Conservation (phyloP, 2,329 filamentous ascomycete genomes). For the Epichloe gansuensis region DNA sequence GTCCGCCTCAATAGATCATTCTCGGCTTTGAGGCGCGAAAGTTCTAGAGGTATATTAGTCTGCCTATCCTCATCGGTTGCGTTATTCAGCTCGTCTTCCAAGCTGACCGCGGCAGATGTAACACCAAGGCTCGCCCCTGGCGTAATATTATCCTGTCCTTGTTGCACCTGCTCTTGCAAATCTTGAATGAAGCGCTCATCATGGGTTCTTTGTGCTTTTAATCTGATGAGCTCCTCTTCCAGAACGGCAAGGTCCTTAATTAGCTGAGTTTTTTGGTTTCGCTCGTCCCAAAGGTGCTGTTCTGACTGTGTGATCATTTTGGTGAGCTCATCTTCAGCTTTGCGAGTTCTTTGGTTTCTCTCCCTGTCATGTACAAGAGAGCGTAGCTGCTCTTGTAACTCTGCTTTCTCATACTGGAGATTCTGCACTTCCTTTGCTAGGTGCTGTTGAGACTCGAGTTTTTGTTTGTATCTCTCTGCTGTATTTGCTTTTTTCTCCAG, state of each 20-base stretch:
- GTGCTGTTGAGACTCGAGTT: constrained; percentile 43
- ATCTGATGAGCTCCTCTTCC: constrained; percentile 33
- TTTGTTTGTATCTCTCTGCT: constrained; percentile 49
- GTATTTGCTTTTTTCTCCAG: constrained; percentile 52
- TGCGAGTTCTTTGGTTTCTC: constrained; percentile 19
- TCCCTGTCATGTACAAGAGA: constrained; percentile 24
- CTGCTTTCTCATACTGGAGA: constrained; percentile 41
- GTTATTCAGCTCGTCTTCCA: constrained; percentile 48
- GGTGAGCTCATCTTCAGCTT: constrained; percentile 26
- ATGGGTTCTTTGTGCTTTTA: constrained; percentile 32
- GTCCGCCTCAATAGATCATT: constrained; percentile 45
- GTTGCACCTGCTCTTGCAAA: constrained; percentile 44
- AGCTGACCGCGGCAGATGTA: constrained; percentile 23
- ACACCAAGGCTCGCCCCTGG: constrained; percentile 11
- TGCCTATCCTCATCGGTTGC: constrained; percentile 26
- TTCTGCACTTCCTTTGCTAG: constrained; percentile 43
- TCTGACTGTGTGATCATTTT: constrained; percentile 30
- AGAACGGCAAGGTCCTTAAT: constrained; percentile 32
- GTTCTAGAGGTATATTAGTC: constrained; percentile 34
- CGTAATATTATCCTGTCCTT: constrained; percentile 15
- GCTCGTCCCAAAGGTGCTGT: constrained; percentile 29
- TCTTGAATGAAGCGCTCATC: constrained; percentile 44
- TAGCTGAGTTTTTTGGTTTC: constrained; percentile 32
- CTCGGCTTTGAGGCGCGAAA: constrained; percentile 48
- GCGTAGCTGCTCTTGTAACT: constrained; percentile 35